Evolutionary conservation across 768 basidiomycete species (phyloP).

Genomic region (Lactarius tabidus): DNA sequence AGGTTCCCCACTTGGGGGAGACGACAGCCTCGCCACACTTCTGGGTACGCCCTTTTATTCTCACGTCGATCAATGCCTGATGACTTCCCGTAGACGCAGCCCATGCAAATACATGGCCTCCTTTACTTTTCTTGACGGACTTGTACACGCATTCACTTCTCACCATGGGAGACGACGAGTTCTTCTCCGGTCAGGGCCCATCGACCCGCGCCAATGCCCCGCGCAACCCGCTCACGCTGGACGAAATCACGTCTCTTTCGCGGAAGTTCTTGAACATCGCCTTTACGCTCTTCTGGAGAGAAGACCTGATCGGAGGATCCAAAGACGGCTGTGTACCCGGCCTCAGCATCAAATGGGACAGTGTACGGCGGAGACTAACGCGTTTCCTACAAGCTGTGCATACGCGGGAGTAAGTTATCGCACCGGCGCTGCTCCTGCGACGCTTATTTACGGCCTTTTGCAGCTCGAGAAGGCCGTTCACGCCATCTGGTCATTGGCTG

Average conservation of each 20-base stretch:
- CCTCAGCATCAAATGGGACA: constrained; percentile 52
- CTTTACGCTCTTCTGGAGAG: constrained; percentile 70
- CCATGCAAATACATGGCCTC: constrained; percentile 51
- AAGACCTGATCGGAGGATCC: constrained; percentile 44
- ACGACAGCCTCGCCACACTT: constrained; percentile 39
- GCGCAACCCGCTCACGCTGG: constrained; percentile 76
- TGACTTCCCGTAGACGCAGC: constrained; percentile 38
- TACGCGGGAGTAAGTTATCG: constrained; percentile 72
- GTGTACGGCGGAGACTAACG: constrained; percentile 71
- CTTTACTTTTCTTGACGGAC: constrained; percentile 74
- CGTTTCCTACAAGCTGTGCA: constrained; percentile 77
- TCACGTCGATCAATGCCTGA: not conserved
- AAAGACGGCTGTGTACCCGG: constrained; percentile 42
- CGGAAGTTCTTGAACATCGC: constrained; percentile 80
- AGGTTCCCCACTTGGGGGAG: constrained; percentile 55
- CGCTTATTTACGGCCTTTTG: constrained; percentile 18
- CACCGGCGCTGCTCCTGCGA: too few species aligned
- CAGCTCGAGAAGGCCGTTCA: constrained; percentile 83
- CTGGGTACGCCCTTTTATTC: constrained; percentile 35
- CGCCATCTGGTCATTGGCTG: constrained; percentile 82
- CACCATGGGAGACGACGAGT: constrained; percentile 96
- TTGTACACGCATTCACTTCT: constrained; percentile 80
- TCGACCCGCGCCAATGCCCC: constrained; percentile 30
- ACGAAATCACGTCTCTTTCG: constrained; percentile 75
- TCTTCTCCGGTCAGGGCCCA: constrained; percentile 51